Base-by-base conservation (phyloP, 2,329 filamentous ascomycete genomes). In the Albifimbria verrucaria region DNA sequence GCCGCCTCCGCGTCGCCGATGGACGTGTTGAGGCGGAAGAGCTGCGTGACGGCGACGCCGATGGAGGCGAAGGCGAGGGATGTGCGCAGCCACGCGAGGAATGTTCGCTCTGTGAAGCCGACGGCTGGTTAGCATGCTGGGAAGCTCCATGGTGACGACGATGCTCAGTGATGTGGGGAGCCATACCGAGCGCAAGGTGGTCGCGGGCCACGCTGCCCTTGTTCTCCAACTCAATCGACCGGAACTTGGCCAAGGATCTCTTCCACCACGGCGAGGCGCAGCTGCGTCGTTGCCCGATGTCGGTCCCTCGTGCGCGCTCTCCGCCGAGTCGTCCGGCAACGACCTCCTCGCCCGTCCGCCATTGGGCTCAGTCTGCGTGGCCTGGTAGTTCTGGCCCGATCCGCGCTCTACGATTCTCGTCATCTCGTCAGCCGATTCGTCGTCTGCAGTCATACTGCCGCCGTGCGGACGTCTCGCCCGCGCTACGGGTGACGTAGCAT, bases 131-230 rank as follows among this genome's bases (percentile, higher is more conserved):
- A 62, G 55, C 7, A 43, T n/a, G 3, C 9, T 11, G 22, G 11
- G 18, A 18, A 3, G n/a, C n/a, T n/a, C n/a, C n/a, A n/a, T n/a
- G n/a, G n/a, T n/a, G n/a, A n/a, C n/a, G n/a, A n/a, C n/a, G n/a
- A n/a, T n/a, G 82, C 71, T 94, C 90, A 92, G 59, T 17, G 28
- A 7, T 21, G 18, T n/a, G 21, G 17, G 25, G 18, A 24, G 32
- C 48, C 73, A 49, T 72, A 92, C 89, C 89, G 48, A 94, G 73
- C 21, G 90, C 90, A 52, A 94, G 74, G 72, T 94, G 90, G 69
- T 94, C 90, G 63, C 90, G 77, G 11, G 90, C 90, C 39, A 93
- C 89, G 65, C 87, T 90, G 39, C 90, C 90, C 70, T 91, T 93
- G 65, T 94, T 94, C 69, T 94, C 90, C 55, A 94, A 71, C 74